Evolutionary conservation across 2,329 filamentous ascomycete species (phyloP).

Genomic region (Fusarium irregulare): DNA sequence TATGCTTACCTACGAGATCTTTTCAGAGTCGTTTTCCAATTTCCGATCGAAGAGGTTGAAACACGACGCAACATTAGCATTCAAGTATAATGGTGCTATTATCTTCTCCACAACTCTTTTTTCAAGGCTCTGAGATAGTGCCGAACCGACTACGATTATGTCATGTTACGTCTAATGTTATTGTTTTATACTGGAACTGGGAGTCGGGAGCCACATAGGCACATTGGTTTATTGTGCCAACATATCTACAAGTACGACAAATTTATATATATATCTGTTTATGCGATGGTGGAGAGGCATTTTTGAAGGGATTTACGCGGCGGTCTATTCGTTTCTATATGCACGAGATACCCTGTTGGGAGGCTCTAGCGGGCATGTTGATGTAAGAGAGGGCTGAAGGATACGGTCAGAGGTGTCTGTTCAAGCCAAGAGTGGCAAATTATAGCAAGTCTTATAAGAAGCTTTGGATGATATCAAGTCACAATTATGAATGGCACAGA

Average conservation of each 20-base stretch:
- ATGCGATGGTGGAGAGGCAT: slow-evolving; percentile 16
- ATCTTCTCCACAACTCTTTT: background rate
- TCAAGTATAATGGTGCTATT: slow-evolving; percentile 51
- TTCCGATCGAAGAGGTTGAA: slow-evolving; percentile 81
- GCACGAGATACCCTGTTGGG: slow-evolving; percentile 48
- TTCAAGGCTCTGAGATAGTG: background rate
- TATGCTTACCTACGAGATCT: slow-evolving; percentile 86
- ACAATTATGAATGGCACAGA: background rate
- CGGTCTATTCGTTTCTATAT: slow-evolving; percentile 46
- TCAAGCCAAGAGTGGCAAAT: background rate
- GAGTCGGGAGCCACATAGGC: slow-evolving; percentile 25
- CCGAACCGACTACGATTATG: slow-evolving; percentile 11
- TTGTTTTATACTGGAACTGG: slow-evolving; percentile 27
- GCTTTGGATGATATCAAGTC: background rate
- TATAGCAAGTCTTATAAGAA: slow-evolving; percentile 5
- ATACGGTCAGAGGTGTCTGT: slow-evolving; percentile 1
- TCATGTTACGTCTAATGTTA: slow-evolving; percentile 30
- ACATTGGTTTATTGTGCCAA: slow-evolving; percentile 9
- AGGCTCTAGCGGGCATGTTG: slow-evolving; percentile 36
- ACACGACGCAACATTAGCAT: slow-evolving; percentile 73
- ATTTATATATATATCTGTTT: slow-evolving; percentile 12
- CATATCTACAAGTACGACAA: slow-evolving; percentile 17
- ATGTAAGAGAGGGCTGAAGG: slow-evolving; percentile 10
- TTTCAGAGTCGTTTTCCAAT: slow-evolving; percentile 86
- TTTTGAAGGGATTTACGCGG: slow-evolving; percentile 36